phyloP scores from a whole-genome alignment of 176 grass and related monocot species.

The Phyllostachys edulis region DNA sequence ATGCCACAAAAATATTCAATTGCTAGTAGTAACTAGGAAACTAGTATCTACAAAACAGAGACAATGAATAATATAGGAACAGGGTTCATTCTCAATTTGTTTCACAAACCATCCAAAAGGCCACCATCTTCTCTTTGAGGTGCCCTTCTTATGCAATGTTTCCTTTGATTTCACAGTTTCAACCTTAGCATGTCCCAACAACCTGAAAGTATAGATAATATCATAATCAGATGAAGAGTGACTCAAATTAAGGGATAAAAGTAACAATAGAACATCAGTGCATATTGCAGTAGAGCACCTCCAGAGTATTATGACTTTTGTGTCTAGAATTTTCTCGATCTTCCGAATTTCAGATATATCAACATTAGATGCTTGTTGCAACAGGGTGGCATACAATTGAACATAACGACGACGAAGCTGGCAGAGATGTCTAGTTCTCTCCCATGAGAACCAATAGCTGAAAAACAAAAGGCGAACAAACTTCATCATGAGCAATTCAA shows the following conservation, averaged over 20 bases:
- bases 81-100: background rate
- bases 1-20: background rate
- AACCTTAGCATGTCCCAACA: constrained; percentile 96
- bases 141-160: constrained; percentile 64
- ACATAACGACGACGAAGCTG: constrained; percentile 93
- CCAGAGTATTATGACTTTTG: constrained; percentile 95
- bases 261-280: background rate
- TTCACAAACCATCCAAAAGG: constrained; percentile 75
- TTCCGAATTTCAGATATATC: constrained; percentile 80
- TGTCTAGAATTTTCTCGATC: constrained; percentile 90
- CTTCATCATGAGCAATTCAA: constrained; percentile 27
- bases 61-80: constrained; percentile 4
- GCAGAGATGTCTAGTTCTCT: constrained; percentile 85
- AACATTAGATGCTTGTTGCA: constrained; percentile 71
- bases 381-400: constrained; percentile 70
- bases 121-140: constrained; percentile 83
- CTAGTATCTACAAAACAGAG: constrained; percentile 6
- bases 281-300: constrained; percentile 45
- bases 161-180: constrained; percentile 86
- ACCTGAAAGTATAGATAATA: constrained; percentile 52
- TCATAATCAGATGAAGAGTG: constrained; percentile 5
- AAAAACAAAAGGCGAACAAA: constrained; percentile 26
- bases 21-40: background rate
- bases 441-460: constrained; percentile 87
- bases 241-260: constrained; percentile 5